These are phyloP conservation scores for Cytospora leucostoma DNA, from an alignment of 2,329 filamentous ascomycete genomes.

Conservation along the genomic window DNA sequence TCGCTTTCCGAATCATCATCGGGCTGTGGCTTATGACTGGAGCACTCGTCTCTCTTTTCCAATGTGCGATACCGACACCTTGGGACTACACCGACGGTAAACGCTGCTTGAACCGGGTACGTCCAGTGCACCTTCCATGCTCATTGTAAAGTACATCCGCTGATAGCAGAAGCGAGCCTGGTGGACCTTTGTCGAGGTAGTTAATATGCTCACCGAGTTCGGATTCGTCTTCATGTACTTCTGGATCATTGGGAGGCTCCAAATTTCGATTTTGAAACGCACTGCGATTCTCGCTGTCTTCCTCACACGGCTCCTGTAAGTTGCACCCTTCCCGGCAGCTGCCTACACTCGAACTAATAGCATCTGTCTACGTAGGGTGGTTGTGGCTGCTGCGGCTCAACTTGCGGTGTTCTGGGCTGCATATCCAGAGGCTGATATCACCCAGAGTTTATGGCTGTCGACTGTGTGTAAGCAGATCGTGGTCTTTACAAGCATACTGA, in stretches of 20 bases:
- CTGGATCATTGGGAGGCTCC: slow-evolving; percentile 11
- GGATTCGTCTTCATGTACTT: slow-evolving; percentile 5
- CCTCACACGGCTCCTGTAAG: slow-evolving; percentile 6
- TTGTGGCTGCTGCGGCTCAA: slow-evolving; percentile 11
- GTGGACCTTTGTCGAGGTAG: background rate
- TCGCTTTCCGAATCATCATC: slow-evolving; percentile 7
- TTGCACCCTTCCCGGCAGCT: fast-evolving
- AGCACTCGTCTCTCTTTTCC: background rate
- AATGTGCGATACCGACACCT: background rate
- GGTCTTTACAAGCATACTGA: slow-evolving; percentile 4
- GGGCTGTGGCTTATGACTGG: slow-evolving; percentile 5
- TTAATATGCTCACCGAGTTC: slow-evolving; percentile 3
- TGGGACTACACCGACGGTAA: slow-evolving; percentile 6
- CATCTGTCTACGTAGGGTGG: background rate
- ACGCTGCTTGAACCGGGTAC: slow-evolving; percentile 3
- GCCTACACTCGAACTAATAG: background rate
- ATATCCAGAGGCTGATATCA: background rate
- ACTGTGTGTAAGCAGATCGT: slow-evolving; percentile 6
- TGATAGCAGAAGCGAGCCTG: slow-evolving; percentile 1
- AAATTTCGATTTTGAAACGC: slow-evolving; percentile 1
- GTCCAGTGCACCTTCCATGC: background rate
- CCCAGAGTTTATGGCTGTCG: slow-evolving; percentile 1
- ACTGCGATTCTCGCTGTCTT: slow-evolving; percentile 3
- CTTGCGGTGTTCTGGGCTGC: slow-evolving; percentile 3
- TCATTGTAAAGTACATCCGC: background rate